These are phyloP conservation scores for Hypoxylon cercidicola DNA, from an alignment of 495 filamentous ascomycete species.

Conservation along the genomic window DNA sequence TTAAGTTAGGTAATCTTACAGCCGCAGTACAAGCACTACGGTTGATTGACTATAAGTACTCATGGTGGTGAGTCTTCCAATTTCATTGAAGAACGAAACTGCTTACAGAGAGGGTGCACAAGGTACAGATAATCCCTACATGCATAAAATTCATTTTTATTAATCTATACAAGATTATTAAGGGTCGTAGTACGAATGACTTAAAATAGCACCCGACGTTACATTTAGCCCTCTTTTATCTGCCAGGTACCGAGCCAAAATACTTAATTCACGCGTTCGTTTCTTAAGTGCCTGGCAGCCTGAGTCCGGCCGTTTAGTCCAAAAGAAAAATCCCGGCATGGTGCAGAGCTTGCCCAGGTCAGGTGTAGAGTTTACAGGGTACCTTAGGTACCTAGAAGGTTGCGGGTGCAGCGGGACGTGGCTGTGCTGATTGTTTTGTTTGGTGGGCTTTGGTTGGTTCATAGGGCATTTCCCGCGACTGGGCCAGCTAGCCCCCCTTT, in stretches of 20 bases:
- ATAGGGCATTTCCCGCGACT: neutral
- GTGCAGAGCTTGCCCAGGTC: neutral
- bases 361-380: too few species aligned
- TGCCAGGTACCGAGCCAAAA: neutral
- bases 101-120: too few species aligned
- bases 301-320: neutral
- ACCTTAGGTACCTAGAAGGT: neutral
- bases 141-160: too few species aligned
- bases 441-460: constrained; percentile 7
- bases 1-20: too few species aligned
- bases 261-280: neutral
- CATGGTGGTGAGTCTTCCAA: too few species aligned
- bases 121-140: too few species aligned
- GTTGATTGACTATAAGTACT: too few species aligned
- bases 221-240: neutral
- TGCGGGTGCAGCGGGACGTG: constrained; percentile 1
- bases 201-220: too few species aligned
- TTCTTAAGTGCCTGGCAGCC: constrained; percentile 16
- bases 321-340: neutral
- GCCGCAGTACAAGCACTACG: too few species aligned
- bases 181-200: too few species aligned
- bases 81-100: too few species aligned
- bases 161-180: too few species aligned
- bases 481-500: neutral
- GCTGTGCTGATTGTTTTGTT: neutral